Base-by-base conservation (phyloP, 2,329 filamentous ascomycete species). In the Hymenoscyphus occultus region DNA sequence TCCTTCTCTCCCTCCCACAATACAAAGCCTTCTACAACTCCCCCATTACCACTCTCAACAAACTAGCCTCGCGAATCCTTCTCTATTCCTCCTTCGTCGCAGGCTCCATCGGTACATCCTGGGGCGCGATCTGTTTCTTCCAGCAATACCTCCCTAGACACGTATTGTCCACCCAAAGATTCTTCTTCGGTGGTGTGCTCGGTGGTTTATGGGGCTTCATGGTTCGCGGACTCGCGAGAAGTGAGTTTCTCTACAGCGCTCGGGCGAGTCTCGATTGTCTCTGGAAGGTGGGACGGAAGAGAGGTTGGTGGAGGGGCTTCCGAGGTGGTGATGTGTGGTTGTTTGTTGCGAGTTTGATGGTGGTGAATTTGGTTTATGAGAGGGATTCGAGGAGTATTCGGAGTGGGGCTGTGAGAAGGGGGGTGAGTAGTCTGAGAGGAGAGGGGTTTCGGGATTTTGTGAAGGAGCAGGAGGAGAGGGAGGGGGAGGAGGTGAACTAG, bases 271-370 rank as follows among this genome's bases (percentile, higher is more conserved):
- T 97, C 39, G 91, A 96, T 75, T 91, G 87, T 45, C 77, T 93
- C 57, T 98, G 93, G 92, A 96, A 96, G 80, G 92, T 96, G 0
- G 93, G 93, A n/a, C 86, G 90, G 63, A 98, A 98, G 86, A 82
- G 89, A 40, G 85, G 92, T 1, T 92, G 92, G 87, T 97, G 94
- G 92, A 87, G 84, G 69, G 91, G 91, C 12, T 83, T 95, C 75
- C 86, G 84, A 72, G 90, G 91, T 45, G 93, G 93, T 0, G 94
- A 98, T 77, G 86, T 97, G 5, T 85, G 90, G 80, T 80, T 98
- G 3, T 93, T 98, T 74, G 90, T 94, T 16, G 77, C 87, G 19
- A 90, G 92, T 59, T 81, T 97, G 78, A 91, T 91, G 71, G 77
- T 93, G 19, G 86, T 93, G 19, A 92, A 93, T 64, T 85, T 86